Base-by-base conservation (phyloP, 2,329 filamentous ascomycete species). In the Stagonosporopsis tanaceti region DNA sequence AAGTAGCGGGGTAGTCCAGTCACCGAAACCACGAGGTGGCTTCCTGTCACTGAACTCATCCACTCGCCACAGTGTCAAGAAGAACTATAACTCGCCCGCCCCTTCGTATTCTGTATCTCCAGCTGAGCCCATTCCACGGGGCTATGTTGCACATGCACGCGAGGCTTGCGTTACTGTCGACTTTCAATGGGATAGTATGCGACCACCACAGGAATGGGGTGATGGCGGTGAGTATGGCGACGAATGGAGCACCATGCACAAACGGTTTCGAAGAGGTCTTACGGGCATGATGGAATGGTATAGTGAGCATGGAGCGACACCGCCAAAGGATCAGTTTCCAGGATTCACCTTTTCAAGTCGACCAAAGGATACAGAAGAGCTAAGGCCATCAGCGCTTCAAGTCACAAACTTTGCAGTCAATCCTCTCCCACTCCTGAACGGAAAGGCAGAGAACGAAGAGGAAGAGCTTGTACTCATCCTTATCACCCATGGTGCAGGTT, bases 241-340 rank as follows among this genome's bases (percentile, higher is more conserved):
- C 76, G 95, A 98, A 77, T 99, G 95, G 95, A 90, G 92, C 28
- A 83, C 87, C 3, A 98, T 99, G 95, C 95, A 99, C 77, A 89
- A 89, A 72, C 86, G 95, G 22, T 97, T 98, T 69, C 85, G 93
- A 35, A 86, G 83, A 60, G 94, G 94, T 1, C 77, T 97, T 37
- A 88, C 91, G 63, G 86, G 87, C 41, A 85, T 97, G 79, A 81
- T 97, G 12, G 84, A 89, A 57, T 98, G 93, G 91, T 99, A 99
- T 72, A 78, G 79, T 51, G 78, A 82, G 73, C 68, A 87, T 75
- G 62, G 79, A 2, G 76, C 63, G 2, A 55, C 70, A 50, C 69
- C 71, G 30, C 76, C 77, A 0, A 67, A 71, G 30, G 70, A 76
- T 1, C 62, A 63, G 20, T 63, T 73, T 25, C 63, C 64, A 12